A percentile compares a stretch with the other conserved stretches of the same genome.
Conservation (phyloP, 495 filamentous ascomycete species). For the Daldinia grandis region DNA sequence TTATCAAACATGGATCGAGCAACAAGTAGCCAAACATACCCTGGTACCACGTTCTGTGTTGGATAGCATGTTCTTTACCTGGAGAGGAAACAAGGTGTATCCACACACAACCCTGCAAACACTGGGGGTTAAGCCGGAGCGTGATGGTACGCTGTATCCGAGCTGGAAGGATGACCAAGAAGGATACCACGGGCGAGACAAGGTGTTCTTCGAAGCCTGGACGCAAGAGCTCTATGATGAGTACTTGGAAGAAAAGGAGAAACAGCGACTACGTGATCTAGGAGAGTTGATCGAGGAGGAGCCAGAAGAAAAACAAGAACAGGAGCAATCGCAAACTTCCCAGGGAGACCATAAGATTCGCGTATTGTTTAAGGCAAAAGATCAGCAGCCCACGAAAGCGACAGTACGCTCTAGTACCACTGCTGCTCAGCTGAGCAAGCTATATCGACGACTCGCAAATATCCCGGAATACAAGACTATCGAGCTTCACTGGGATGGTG, state of each 20-base stretch:
- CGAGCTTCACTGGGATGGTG: slow-evolving; percentile 81
- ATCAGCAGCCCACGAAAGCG: slow-evolving; percentile 50
- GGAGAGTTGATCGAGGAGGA: slow-evolving; percentile 40
- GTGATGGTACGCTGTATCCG: slow-evolving; percentile 45
- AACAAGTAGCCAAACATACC: slow-evolving; percentile 62
- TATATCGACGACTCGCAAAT: slow-evolving; percentile 47
- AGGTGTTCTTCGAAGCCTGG: slow-evolving; percentile 77
- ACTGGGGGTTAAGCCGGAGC: slow-evolving; percentile 63
- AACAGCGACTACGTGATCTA: slow-evolving; percentile 42
- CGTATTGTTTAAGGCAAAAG: slow-evolving; percentile 61
- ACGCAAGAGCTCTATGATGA: slow-evolving; percentile 67
- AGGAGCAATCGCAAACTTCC: slow-evolving; percentile 32
- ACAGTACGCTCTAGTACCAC: slow-evolving; percentile 50
- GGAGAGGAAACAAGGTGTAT: slow-evolving; percentile 76
- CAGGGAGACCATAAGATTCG: slow-evolving; percentile 55
- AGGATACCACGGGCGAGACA: slow-evolving; percentile 48
- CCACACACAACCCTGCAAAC: slow-evolving; percentile 76
- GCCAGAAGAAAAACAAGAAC: slow-evolving; percentile 12
- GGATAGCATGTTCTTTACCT: slow-evolving; percentile 74
- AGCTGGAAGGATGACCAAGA: slow-evolving; percentile 41
- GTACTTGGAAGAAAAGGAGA: slow-evolving; percentile 50
- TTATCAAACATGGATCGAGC: slow-evolving; percentile 65
- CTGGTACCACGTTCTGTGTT: slow-evolving; percentile 49
- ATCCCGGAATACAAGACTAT: slow-evolving; percentile 60
- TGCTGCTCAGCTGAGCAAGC: slow-evolving; percentile 48